phyloP scores from a whole-genome alignment of 2,329 filamentous ascomycete genomes.

The Colletotrichum viniferum region DNA sequence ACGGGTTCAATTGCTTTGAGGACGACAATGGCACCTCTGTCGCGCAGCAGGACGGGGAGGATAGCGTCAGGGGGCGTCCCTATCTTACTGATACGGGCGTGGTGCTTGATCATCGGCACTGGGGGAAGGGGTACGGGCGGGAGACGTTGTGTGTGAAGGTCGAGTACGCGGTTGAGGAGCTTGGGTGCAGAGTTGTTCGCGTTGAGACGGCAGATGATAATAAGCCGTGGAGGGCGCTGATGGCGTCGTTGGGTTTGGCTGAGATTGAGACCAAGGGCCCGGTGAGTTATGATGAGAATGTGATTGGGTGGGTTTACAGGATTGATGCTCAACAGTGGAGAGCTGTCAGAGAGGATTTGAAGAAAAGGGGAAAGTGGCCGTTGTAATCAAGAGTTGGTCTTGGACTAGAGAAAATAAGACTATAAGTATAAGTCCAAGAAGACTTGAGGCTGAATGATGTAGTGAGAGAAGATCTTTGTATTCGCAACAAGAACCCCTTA shows the following conservation, averaged over 20 bases:
- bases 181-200: constrained; percentile 20
- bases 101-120: constrained; percentile 25
- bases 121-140: constrained; percentile 23
- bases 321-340: not conserved
- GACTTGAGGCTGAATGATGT: not conserved
- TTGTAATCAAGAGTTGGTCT: not conserved
- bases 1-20: constrained; percentile 24
- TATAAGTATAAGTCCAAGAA: too few relatives aligned
- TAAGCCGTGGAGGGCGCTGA: constrained; percentile 16
- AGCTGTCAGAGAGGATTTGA: not conserved
- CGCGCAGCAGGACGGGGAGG: not conserved
- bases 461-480: not conserved
- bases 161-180: constrained; percentile 24
- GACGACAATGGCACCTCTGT: not conserved
- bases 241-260: constrained; percentile 8
- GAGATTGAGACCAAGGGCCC: not conserved
- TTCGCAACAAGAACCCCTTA: too few relatives aligned
- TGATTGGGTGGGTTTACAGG: not conserved
- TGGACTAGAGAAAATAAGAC: not conserved
- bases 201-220: constrained; percentile 25
- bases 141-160: constrained; percentile 25
- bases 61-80: not conserved
- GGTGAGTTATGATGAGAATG: constrained; percentile 7
- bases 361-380: not conserved
- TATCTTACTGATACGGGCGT: constrained; percentile 23